Evolutionary conservation across 306 rosid species (phyloP).

Genomic region (Castanea mollissima): DNA sequence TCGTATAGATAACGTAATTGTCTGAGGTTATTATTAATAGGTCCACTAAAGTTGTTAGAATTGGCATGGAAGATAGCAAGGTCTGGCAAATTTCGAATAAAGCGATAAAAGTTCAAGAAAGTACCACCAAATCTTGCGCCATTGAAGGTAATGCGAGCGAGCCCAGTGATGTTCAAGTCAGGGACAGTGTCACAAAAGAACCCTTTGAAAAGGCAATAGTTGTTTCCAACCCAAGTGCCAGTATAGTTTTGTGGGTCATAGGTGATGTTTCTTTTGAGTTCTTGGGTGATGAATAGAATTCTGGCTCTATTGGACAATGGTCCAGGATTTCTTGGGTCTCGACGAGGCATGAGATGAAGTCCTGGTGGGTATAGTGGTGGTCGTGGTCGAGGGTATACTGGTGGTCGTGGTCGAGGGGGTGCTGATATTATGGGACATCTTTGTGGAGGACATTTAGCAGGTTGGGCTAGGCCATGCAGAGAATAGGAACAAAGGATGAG

Average conservation of each 20-base stretch:
- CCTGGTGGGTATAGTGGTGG: slow-evolving; percentile 30
- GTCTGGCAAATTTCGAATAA: slow-evolving; percentile 35
- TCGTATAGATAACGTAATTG: slow-evolving; percentile 31
- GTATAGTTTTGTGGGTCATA: slow-evolving; percentile 38
- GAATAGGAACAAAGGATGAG: slow-evolving; percentile 3
- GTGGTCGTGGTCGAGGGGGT: slow-evolving; percentile 22
- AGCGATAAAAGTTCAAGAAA: slow-evolving; percentile 41
- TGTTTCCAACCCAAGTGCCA: slow-evolving; percentile 38
- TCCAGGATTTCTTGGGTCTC: slow-evolving; percentile 26
- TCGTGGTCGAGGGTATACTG: slow-evolving; percentile 34
- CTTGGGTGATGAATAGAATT: slow-evolving; percentile 38
- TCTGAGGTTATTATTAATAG: slow-evolving; percentile 14
- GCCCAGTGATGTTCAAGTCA: slow-evolving; percentile 41
- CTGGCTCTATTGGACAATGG: slow-evolving; percentile 36
- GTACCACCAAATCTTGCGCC: slow-evolving; percentile 39
- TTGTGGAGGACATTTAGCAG: neutral
- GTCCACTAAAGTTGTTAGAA: slow-evolving; percentile 18
- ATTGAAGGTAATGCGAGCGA: slow-evolving; percentile 34
- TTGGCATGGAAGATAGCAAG: no score
- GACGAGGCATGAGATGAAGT: slow-evolving; percentile 28
- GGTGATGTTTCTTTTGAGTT: slow-evolving; percentile 44
- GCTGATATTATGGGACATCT: slow-evolving; percentile 3
- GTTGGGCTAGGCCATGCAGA: slow-evolving; percentile 21
- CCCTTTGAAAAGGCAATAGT: slow-evolving; percentile 42
- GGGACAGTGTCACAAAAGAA: slow-evolving; percentile 41